Evolutionary conservation across 2,329 filamentous ascomycete genomes (phyloP).

Genomic region (Beauveria varroae): DNA sequence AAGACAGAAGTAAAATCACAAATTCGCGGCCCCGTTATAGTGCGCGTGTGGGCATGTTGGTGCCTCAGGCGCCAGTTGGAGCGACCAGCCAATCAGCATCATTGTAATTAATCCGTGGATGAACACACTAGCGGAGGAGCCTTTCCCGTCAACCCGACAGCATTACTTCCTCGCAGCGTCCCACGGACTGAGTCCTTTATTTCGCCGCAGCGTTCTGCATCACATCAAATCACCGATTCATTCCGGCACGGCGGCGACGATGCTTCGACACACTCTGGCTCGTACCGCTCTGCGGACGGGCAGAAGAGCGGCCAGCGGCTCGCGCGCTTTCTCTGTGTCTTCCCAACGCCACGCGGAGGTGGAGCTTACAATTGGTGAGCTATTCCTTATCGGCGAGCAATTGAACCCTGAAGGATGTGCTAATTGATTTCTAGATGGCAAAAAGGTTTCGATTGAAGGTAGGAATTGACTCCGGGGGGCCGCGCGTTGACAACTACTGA

Average conservation of each 20-base stretch:
- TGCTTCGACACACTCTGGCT: slow-evolving; percentile 61
- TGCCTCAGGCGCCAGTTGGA: slow-evolving; percentile 30
- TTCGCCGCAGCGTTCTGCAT: slow-evolving; percentile 28
- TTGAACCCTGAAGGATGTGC: slow-evolving; percentile 14
- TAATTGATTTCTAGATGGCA: slow-evolving; percentile 63
- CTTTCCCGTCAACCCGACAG: slow-evolving; percentile 29
- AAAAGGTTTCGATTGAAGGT: slow-evolving; percentile 98
- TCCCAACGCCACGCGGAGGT: slow-evolving; percentile 78
- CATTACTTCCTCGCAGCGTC: slow-evolving; percentile 29
- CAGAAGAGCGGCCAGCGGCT: slow-evolving; percentile 50
- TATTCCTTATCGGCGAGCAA: slow-evolving; percentile 14
- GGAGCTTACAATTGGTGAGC: slow-evolving; percentile 84
- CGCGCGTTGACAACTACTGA: slow-evolving; percentile 25
- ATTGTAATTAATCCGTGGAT: slow-evolving; percentile 34
- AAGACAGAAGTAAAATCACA: slow-evolving; percentile 22
- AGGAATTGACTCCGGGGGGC: slow-evolving; percentile 23
- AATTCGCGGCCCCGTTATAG: slow-evolving; percentile 10
- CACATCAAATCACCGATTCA: slow-evolving; percentile 29
- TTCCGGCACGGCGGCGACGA: slow-evolving; percentile 53
- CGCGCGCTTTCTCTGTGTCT: slow-evolving; percentile 77
- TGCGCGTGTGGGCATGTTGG: slow-evolving; percentile 12
- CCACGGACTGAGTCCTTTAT: slow-evolving; percentile 33
- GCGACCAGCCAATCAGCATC: slow-evolving; percentile 31
- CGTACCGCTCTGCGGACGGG: slow-evolving; percentile 61
- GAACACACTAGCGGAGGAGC: slow-evolving; percentile 29